phyloP scores from a whole-genome alignment of 257 asterid species.

The Orobanche coerulescens region DNA sequence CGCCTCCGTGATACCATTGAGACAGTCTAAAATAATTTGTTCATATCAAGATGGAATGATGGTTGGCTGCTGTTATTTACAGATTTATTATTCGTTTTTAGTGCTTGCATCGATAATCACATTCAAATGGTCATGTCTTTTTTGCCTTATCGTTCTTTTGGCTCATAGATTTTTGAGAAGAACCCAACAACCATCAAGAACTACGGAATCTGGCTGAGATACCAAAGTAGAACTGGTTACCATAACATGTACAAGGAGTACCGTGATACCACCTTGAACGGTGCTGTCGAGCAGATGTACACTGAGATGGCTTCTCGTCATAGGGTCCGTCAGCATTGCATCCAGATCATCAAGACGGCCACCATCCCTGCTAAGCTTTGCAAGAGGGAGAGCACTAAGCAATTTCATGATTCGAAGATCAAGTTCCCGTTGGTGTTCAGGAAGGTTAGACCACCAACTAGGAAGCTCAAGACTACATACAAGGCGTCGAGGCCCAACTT shows the following conservation, averaged over 20 bases:
- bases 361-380: slow-evolving; percentile 82
- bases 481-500: slow-evolving; percentile 63
- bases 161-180: slow-evolving; percentile 67
- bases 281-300: slow-evolving; percentile 86
- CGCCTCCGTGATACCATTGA: too few species aligned
- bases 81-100: background rate
- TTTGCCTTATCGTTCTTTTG: background rate
- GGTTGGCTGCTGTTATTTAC: background rate
- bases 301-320: slow-evolving; percentile 97
- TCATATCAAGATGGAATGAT: too few species aligned
- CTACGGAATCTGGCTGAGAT: slow-evolving; percentile 80
- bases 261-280: slow-evolving; percentile 87
- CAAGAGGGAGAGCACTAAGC: slow-evolving; percentile 86
- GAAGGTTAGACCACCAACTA: slow-evolving; percentile 62
- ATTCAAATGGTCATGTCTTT: background rate
- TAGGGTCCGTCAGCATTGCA: slow-evolving; percentile 74
- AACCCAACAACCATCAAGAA: slow-evolving; percentile 84
- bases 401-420: slow-evolving; percentile 71
- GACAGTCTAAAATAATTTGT: too few species aligned
- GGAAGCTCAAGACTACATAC: slow-evolving; percentile 68
- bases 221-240: slow-evolving; percentile 85
- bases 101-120: background rate
- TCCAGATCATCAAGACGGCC: slow-evolving; percentile 88
- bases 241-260: slow-evolving; percentile 94
- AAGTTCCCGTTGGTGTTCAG: slow-evolving; percentile 68